Conservation (phyloP, 176 grass and related monocot genomes). For the Aegilops umbellulata region DNA sequence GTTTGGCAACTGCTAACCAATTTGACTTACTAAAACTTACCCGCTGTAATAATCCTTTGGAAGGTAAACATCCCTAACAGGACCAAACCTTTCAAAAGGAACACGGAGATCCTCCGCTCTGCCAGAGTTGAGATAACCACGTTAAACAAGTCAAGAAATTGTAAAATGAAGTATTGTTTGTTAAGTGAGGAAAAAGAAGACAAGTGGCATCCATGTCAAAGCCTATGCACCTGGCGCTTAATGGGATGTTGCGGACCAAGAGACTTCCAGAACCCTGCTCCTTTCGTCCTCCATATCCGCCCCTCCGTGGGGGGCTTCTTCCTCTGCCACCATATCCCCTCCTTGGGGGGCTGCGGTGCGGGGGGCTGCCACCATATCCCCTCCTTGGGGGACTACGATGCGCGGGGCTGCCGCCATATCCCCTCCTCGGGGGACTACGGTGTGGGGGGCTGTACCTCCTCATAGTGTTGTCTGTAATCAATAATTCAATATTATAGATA, state of each 20-base stretch:
- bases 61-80: slow-evolving; percentile 89
- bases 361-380: slow-evolving; percentile 62
- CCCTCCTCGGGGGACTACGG: slow-evolving; percentile 77
- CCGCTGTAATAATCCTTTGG: slow-evolving; percentile 87
- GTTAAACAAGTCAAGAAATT: neutral
- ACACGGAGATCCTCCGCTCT: slow-evolving; percentile 76
- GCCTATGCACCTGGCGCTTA: slow-evolving; percentile 58
- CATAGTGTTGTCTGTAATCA: slow-evolving; percentile 41
- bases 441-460: slow-evolving; percentile 91
- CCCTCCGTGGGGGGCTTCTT: slow-evolving; percentile 79
- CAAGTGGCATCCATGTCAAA: neutral
- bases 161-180: neutral
- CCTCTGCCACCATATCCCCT: slow-evolving; percentile 80
- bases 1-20: neutral
- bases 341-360: slow-evolving; percentile 66
- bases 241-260: slow-evolving; percentile 90
- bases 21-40: slow-evolving; percentile 37
- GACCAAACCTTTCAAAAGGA: slow-evolving; percentile 94
- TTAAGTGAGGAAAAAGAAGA: neutral
- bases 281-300: slow-evolving; percentile 59
- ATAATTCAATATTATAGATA: neutral
- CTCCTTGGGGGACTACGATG: slow-evolving; percentile 84
- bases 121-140: slow-evolving; percentile 12
- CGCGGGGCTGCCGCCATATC: slow-evolving; percentile 55
- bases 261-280: slow-evolving; percentile 63